A percentile compares a stretch with the other conserved stretches of the same genome.
These are phyloP conservation scores for Daldinia sp. DNA, from an alignment of 2,329 filamentous ascomycete genomes.

Conservation along the genomic window DNA sequence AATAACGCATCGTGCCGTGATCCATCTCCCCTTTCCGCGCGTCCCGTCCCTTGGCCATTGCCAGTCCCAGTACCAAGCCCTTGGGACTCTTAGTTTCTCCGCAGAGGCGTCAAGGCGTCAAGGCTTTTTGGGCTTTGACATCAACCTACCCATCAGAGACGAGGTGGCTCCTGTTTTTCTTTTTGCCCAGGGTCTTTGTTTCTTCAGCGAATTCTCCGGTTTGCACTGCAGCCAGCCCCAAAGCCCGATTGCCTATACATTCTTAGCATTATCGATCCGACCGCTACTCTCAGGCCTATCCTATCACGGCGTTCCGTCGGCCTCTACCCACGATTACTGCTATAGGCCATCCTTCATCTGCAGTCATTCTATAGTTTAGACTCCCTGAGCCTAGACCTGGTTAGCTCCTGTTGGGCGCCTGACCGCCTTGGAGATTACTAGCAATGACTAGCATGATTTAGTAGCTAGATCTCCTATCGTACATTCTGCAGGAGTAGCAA, in stretches of 20 bases:
- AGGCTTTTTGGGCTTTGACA: too few relatives aligned
- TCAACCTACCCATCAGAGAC: neutral
- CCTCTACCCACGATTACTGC: constrained; percentile 21
- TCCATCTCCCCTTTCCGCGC: constrained; percentile 27
- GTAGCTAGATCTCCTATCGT: constrained; percentile 37
- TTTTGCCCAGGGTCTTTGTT: neutral
- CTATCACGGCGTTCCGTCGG: constrained; percentile 30
- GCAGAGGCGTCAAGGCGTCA: too few relatives aligned
- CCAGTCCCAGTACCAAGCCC: constrained; percentile 21
- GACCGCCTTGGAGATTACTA: constrained; percentile 39
- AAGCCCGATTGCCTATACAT: constrained; percentile 1
- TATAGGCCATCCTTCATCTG: constrained; percentile 31
- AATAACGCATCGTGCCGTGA: constrained; percentile 31
- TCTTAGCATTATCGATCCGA: constrained; percentile 12
- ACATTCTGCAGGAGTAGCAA: constrained; percentile 31
- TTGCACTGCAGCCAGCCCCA: neutral
- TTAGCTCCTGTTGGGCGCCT: constrained; percentile 32
- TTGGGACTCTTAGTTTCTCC: constrained; percentile 28
- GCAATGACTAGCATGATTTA: constrained; percentile 37
- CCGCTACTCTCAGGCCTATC: constrained; percentile 24
- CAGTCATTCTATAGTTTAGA: constrained; percentile 34
- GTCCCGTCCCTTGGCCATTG: constrained; percentile 31
- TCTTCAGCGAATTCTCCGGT: constrained; percentile 7
- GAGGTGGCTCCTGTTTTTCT: neutral
- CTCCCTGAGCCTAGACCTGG: constrained; percentile 29